A percentile compares a stretch with the other conserved stretches of the same genome.
Evolutionary conservation across 805 yeast species (phyloP).

Genomic region (Cyberlindnera amylophila): DNA sequence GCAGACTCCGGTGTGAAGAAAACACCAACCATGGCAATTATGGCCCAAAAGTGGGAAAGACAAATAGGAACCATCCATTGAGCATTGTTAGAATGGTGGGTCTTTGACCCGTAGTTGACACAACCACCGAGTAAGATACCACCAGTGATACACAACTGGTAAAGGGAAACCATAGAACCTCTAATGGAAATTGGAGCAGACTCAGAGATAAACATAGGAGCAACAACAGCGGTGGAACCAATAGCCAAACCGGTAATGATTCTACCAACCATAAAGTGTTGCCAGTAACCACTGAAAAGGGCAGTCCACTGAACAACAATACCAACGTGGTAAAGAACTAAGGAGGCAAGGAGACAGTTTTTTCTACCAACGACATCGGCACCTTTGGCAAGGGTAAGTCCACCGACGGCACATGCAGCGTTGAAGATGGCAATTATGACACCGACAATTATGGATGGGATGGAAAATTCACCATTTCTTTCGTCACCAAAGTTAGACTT

Average conservation of each 20-base stretch:
- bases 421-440: conserved; percentile 55
- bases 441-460: conserved; percentile 46
- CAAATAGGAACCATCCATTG: conserved; percentile 71
- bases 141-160: conserved; percentile 64
- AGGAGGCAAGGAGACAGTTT: conserved; percentile 47
- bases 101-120: conserved; percentile 57
- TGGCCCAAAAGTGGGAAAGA: conserved; percentile 40
- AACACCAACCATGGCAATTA: conserved; percentile 40
- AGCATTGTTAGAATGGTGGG: conserved; percentile 35
- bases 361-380: conserved; percentile 64
- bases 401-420: conserved; percentile 70
- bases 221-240: conserved; percentile 72
- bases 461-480: conserved; percentile 28
- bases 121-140: conserved; percentile 74
- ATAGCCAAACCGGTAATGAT: conserved; percentile 70
- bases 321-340: conserved; percentile 58
- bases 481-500: conserved; percentile 46
- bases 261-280: conserved; percentile 62
- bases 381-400: conserved; percentile 49
- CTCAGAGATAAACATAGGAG: conserved; percentile 71
- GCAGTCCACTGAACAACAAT: conserved; percentile 58
- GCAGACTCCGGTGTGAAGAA: conserved; percentile 68
- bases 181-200: conserved; percentile 63
- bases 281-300: conserved; percentile 40
- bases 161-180: conserved; percentile 70